Evolutionary conservation across 768 basidiomycete species (phyloP).

Genomic region (Boletellus ananas): DNA sequence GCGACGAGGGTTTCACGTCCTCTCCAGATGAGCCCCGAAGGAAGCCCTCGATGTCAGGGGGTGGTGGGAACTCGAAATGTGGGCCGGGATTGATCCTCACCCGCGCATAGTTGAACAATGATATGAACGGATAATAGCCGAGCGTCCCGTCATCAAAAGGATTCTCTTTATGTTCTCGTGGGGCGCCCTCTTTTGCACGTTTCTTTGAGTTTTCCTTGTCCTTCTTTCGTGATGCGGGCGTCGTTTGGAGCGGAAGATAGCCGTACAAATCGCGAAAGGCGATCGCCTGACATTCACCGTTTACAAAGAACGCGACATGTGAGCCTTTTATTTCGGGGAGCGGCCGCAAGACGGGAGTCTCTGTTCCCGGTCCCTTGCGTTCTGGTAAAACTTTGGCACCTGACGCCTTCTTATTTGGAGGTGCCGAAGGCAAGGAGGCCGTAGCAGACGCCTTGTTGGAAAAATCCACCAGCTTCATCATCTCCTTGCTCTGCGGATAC

Average conservation of each 20-base stretch:
- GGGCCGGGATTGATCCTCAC: slow-evolving; percentile 89
- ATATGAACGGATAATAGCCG: slow-evolving; percentile 95
- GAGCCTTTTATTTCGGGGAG: slow-evolving; percentile 71
- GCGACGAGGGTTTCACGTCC: slow-evolving; percentile 26
- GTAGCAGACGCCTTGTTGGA: slow-evolving; percentile 55
- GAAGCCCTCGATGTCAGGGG: slow-evolving; percentile 67
- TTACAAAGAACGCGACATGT: slow-evolving; percentile 84
- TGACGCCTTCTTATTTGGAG: slow-evolving; percentile 58
- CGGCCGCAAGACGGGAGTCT: slow-evolving; percentile 47
- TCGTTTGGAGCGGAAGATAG: slow-evolving; percentile 75
- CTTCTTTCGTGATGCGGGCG: slow-evolving; percentile 54
- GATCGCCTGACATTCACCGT: slow-evolving; percentile 77
- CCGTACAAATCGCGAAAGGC: slow-evolving; percentile 90
- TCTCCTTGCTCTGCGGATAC: slow-evolving; percentile 86
- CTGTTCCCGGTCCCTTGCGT: slow-evolving; percentile 36
- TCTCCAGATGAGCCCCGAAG: slow-evolving; percentile 38
- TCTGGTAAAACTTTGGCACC: slow-evolving; percentile 69
- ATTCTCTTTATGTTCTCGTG: slow-evolving; percentile 74
- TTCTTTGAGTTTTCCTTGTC: slow-evolving; percentile 54
- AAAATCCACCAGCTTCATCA: slow-evolving; percentile 83
- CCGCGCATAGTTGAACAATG: slow-evolving; percentile 85
- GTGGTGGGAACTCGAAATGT: slow-evolving; percentile 76
- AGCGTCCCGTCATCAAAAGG: slow-evolving; percentile 90
- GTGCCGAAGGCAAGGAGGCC: slow-evolving; percentile 52
- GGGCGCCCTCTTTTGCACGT: slow-evolving; percentile 57